A percentile compares a stretch with the other conserved stretches of the same genome.
Evolutionary conservation across 768 basidiomycete species (phyloP).

Genomic region (Panaeolus papilionaceus): DNA sequence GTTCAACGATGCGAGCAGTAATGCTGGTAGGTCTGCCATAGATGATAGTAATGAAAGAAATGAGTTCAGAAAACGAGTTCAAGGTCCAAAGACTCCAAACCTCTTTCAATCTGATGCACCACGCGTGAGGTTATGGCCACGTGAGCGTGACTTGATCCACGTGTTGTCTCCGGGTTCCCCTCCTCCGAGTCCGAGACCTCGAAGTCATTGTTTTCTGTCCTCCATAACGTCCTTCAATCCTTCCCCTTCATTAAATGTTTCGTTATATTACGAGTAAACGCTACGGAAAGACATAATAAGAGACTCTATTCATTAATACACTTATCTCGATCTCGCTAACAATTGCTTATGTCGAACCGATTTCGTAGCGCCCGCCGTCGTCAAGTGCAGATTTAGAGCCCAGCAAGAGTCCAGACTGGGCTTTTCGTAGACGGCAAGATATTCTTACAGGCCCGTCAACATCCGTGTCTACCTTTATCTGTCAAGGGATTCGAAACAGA

Average conservation of each 20-base stretch:
- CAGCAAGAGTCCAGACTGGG: background rate
- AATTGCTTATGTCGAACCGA: background rate
- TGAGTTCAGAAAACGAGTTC: background rate
- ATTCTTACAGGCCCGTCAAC: background rate
- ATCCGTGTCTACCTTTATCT: background rate
- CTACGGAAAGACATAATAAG: background rate
- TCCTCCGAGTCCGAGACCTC: too few relatives aligned
- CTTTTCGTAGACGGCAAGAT: background rate
- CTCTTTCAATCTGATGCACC: background rate
- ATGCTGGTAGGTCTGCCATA: constrained; percentile 72
- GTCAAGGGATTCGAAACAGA: background rate
- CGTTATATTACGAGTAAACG: background rate
- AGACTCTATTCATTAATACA: background rate
- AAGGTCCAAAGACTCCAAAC: constrained; percentile 20
- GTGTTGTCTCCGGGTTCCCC: background rate
- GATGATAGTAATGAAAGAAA: constrained; percentile 17
- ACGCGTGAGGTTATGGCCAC: constrained; percentile 17
- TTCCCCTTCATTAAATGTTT: background rate
- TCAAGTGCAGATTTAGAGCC: background rate
- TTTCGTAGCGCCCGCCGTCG: background rate
- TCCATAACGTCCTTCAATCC: background rate
- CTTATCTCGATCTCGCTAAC: background rate
- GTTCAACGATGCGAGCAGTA: constrained; percentile 76
- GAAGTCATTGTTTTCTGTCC: too few relatives aligned
- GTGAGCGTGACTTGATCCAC: constrained; percentile 13